phyloP scores from a whole-genome alignment of 257 asterid genomes.

The Anisodus acutangulus region DNA sequence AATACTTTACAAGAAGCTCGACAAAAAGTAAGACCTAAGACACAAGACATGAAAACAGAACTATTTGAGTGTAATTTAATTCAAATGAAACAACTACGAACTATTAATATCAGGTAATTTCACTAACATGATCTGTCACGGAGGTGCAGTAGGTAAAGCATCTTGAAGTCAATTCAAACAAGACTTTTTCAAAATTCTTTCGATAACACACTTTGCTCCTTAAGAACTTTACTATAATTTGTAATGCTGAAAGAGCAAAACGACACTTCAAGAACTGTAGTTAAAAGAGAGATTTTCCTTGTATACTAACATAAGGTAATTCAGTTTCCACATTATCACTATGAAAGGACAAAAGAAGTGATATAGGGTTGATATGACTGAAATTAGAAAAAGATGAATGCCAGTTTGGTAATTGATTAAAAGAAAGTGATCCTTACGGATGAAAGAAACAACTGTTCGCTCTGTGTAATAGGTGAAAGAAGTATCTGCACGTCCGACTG shows the following conservation, averaged over 20 bases:
- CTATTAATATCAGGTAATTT: background rate
- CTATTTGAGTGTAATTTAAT: conserved; percentile 15
- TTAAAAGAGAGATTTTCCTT: background rate
- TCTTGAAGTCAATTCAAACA: conserved; percentile 9
- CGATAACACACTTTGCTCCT: background rate
- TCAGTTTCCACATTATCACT: conserved; percentile 8
- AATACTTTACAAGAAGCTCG: background rate
- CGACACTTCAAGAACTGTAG: conserved; percentile 25
- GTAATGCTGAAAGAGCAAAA: conserved; percentile 17
- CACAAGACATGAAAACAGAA: background rate
- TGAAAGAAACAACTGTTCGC: conserved; percentile 83
- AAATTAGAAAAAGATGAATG: conserved; percentile 19
- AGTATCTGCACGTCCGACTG: conserved; percentile 80
- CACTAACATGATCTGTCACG: background rate
- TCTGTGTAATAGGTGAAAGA: conserved; percentile 72
- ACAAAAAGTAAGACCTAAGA: background rate
- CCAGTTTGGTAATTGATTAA: background rate
- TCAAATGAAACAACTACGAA: background rate
- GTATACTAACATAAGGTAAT: conserved; percentile 17
- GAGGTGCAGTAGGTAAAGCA: conserved; percentile 15
- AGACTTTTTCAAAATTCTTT: conserved; percentile 4
- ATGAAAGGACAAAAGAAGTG: conserved; percentile 7
- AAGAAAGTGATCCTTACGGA: conserved; percentile 62
- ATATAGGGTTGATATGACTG: background rate
- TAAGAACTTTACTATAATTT: background rate